A percentile compares a stretch with the other conserved stretches of the same genome.
Evolutionary conservation across 75 land plant genomes (phyloP).

Genomic region (Pinus albicaulis): DNA sequence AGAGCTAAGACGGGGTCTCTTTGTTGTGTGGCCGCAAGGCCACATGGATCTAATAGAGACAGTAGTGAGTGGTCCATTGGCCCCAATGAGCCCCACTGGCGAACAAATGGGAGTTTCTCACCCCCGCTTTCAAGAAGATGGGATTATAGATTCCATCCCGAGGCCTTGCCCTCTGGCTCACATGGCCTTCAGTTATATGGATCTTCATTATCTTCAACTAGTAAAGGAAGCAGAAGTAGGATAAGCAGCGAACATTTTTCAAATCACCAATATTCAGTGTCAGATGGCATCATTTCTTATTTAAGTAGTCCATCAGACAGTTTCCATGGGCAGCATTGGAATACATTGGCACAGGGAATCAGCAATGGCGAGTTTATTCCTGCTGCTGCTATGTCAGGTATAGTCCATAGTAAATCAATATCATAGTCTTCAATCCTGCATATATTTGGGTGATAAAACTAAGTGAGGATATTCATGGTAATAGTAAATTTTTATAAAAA

Average conservation of each 20-base stretch:
- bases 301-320: conserved; percentile 64
- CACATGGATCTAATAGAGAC: conserved; percentile 63
- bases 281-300: conserved; percentile 33
- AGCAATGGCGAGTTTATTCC: conserved; percentile 30
- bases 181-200: conserved; percentile 24
- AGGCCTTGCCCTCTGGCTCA: conserved; percentile 31
- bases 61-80: conserved; percentile 55
- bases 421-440: too few relatives aligned
- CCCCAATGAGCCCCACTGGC: conserved; percentile 70
- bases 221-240: conserved; percentile 53
- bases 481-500: background rate
- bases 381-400: conserved; percentile 34
- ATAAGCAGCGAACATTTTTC: conserved; percentile 29
- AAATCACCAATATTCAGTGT: conserved; percentile 29
- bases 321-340: conserved; percentile 46
- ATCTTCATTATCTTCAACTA: conserved; percentile 50
- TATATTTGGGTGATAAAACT: background rate
- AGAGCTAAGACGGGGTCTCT: conserved; percentile 80
- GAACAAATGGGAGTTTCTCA: conserved; percentile 62
- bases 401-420: background rate
- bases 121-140: conserved; percentile 52
- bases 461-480: background rate
- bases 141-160: conserved; percentile 40
- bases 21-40: conserved; percentile 96
- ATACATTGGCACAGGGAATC: conserved; percentile 46